Base-by-base conservation (phyloP, 345 rosid genomes). In the Eucalyptus urophylla region DNA sequence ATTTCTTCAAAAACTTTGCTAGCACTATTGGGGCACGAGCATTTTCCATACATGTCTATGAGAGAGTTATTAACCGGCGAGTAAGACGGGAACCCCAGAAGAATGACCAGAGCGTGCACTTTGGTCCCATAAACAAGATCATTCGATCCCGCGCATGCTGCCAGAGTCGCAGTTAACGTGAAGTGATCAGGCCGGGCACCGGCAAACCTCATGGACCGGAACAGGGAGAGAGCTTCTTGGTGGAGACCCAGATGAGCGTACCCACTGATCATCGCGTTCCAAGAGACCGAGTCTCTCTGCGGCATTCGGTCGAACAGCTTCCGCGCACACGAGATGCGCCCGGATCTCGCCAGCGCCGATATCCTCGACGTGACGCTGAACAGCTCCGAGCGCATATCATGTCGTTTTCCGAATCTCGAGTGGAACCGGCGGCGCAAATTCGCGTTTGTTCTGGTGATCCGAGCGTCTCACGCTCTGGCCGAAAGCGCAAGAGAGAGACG, bases 11-110 rank as follows among this genome's bases (percentile, higher is more conserved):
- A 97, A 89, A 95, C 95, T 91, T 89, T 91, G 81, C 83, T 80
- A 50, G 98, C 99, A 88, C 93, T 49, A 19, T 43, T 29, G 33
- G 95, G 93, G 53, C 90, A 90, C 88, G 21, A 88, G 40, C 99
- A 97, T 93, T 97, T 97, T 72, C 98, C 99, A 40, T 95, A 96
- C 98, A 95, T 94, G 88, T 97, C 94, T 87, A 97, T 89, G 88
- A 97, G 95, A 14, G 97, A 93, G 80, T 97, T 96, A 44, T 88
- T 93, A 87, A 97, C 95, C 10, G 97, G 95, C 21, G 91, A 88
- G 12, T 91, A 94, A 86, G 90, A 88, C 4, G 65, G 89, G 87
- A 90, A 95, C 16, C 97, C 96, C 5, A 88, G 90, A 72, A 89
- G 89, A 90, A 93, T 87, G 65, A 93, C 93, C 31, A 92, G 86